Percentiles rank a stretch among this genome's conserved stretches.
These are phyloP conservation scores for Cyberlindnera euphorbiiphila DNA, from an alignment of 805 yeast species.

Conservation along the genomic window DNA sequence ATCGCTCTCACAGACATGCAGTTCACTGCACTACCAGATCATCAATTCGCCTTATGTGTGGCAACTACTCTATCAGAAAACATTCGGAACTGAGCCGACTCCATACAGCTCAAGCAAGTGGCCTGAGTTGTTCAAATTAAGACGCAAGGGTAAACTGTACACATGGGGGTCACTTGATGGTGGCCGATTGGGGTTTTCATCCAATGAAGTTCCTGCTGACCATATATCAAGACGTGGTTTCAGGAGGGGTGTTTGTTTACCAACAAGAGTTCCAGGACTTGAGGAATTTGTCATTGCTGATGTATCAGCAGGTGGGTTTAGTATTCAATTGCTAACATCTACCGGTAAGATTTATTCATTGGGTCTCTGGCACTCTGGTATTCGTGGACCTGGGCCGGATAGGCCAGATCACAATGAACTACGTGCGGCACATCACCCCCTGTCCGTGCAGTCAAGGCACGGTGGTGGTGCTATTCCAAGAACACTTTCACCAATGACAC, in stretches of 20 bases:
- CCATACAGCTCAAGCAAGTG: conserved; percentile 43
- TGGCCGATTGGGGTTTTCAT: conserved; percentile 45
- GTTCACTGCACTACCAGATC: conserved; percentile 32
- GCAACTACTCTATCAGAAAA: conserved; percentile 40
- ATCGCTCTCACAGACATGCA: conserved; percentile 37
- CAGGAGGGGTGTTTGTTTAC: conserved; percentile 33
- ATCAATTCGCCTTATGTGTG: conserved; percentile 40
- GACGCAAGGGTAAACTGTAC: conserved; percentile 38
- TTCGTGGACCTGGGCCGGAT: conserved; percentile 38
- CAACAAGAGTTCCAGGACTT: conserved; percentile 36
- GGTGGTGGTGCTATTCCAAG: no score
- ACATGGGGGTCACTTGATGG: conserved; percentile 48
- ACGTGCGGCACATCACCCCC: background rate
- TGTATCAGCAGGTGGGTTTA: conserved; percentile 61
- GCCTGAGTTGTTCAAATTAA: conserved; percentile 42
- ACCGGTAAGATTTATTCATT: conserved; percentile 54
- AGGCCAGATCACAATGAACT: conserved; percentile 31
- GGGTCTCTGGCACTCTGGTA: conserved; percentile 44
- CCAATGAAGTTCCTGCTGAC: conserved; percentile 25
- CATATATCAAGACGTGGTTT: conserved; percentile 23
- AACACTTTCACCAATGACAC: background rate
- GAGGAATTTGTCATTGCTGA: conserved; percentile 37
- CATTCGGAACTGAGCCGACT: conserved; percentile 42
- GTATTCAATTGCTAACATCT: conserved; percentile 53
- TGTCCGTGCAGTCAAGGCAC: no score